A percentile compares a stretch with the other conserved stretches of the same genome.
These are phyloP conservation scores for Xylariaceae sp. DNA, from an alignment of 2,329 filamentous ascomycete species.

Conservation along the genomic window DNA sequence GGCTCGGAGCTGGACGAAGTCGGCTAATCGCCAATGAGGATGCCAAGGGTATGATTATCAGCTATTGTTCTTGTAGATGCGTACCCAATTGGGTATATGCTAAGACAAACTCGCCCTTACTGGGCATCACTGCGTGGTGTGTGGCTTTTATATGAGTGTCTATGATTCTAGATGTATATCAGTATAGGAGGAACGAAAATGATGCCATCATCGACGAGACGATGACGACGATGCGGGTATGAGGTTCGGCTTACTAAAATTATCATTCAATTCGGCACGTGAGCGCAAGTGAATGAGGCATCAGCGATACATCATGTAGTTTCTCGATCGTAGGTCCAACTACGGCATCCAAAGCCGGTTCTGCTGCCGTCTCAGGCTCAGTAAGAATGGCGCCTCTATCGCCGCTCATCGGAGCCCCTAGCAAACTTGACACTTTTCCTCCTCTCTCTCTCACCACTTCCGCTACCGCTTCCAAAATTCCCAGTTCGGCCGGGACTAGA, in stretches of 20 bases:
- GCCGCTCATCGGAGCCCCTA: conserved; percentile 35
- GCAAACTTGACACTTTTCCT: conserved; percentile 62
- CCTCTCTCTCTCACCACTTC: conserved; percentile 44
- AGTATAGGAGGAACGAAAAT: neutral
- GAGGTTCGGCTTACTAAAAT: neutral
- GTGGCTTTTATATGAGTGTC: neutral
- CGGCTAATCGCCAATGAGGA: no score
- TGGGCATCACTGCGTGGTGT: neutral
- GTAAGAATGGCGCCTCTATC: conserved; percentile 19
- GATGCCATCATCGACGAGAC: neutral
- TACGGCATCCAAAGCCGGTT: neutral
- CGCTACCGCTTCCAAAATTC: conserved; percentile 17
- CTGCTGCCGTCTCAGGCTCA: neutral
- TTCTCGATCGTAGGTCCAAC: neutral
- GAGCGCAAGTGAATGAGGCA: neutral
- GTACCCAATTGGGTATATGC: no score
- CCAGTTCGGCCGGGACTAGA: conserved; percentile 42
- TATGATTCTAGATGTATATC: neutral
- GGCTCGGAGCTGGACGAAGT: no score
- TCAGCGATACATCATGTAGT: neutral
- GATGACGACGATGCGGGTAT: conserved; percentile 1
- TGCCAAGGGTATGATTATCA: no score
- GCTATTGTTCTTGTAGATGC: no score
- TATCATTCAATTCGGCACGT: no score
- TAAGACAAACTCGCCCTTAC: no score